These are phyloP conservation scores for Gymnopilus junonius DNA, from an alignment of 768 basidiomycete genomes.

Conservation along the genomic window DNA sequence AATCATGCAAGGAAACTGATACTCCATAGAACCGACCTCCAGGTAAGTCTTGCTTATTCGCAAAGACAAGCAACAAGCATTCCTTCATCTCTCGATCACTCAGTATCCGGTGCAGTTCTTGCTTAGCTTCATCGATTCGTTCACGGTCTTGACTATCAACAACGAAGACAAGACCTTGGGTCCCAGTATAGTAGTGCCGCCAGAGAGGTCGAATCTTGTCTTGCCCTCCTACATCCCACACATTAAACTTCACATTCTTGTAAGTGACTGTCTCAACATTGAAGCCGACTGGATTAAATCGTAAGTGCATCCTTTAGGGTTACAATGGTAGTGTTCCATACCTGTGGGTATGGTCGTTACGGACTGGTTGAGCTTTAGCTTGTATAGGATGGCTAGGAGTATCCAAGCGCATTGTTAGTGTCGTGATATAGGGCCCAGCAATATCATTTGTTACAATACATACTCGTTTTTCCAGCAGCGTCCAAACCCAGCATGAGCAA, in stretches of 20 bases:
- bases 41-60: conserved; percentile 98
- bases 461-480: conserved; percentile 98
- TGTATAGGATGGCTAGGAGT: conserved; percentile 90
- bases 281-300: conserved; percentile 75
- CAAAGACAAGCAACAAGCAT: conserved; percentile 95
- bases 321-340: conserved; percentile 33
- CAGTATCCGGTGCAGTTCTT: conserved; percentile 94
- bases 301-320: conserved; percentile 6
- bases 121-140: conserved; percentile 94
- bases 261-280: conserved; percentile 99
- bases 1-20: neutral
- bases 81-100: conserved; percentile 99
- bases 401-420: neutral
- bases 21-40: conserved; percentile 65
- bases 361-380: conserved; percentile 97
- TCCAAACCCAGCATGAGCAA: conserved; percentile 96
- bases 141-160: conserved; percentile 97
- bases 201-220: conserved; percentile 98
- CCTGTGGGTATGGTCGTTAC: conserved; percentile 99
- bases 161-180: conserved; percentile 97
- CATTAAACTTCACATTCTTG: conserved; percentile 96
- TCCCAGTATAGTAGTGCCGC: conserved; percentile 99
- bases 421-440: neutral
- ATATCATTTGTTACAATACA: conserved; percentile 35
- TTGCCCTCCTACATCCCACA: conserved; percentile 99